Percentiles rank a stretch among this genome's conserved stretches.
Conservation (phyloP, 2,329 filamentous ascomycete genomes). For the Lachnellula occidentalis region DNA sequence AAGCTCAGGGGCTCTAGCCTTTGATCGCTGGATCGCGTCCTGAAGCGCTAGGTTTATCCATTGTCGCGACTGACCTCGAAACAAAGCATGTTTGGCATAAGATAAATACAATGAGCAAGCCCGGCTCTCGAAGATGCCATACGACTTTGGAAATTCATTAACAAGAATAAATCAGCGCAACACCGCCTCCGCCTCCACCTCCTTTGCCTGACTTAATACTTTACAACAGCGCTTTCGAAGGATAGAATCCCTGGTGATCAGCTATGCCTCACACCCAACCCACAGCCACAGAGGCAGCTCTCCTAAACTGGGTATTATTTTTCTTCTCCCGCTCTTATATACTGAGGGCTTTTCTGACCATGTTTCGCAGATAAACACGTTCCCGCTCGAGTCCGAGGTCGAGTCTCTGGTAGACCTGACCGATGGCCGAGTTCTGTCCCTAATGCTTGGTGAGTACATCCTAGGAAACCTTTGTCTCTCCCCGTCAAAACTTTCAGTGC, state of each 20-base stretch:
- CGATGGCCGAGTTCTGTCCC: slow-evolving; percentile 31
- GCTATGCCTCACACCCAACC: slow-evolving; percentile 27
- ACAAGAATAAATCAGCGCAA: not conserved
- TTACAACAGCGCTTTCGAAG: not conserved
- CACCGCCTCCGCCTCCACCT: not conserved
- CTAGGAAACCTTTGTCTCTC: not conserved
- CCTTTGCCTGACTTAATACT: not conserved
- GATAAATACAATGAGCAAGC: not conserved
- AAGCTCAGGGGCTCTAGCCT: not conserved
- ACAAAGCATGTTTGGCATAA: slow-evolving; percentile 4
- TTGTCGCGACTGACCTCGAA: not conserved
- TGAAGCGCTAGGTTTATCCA: not conserved
- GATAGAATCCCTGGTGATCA: not conserved
- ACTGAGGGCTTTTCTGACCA: slow-evolving; percentile 12
- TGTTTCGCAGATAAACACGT: slow-evolving; percentile 31
- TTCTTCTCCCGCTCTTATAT: not conserved
- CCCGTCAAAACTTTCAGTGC: slow-evolving; percentile 1
- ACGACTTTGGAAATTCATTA: not conserved
- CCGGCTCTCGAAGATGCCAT: slow-evolving; percentile 2
- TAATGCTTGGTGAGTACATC: slow-evolving; percentile 37
- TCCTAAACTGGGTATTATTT: slow-evolving; percentile 48
- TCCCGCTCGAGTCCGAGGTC: slow-evolving; percentile 27
- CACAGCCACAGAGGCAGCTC: slow-evolving; percentile 49
- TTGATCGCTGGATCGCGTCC: slow-evolving; percentile 4
- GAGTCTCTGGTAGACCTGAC: slow-evolving; percentile 29